These are phyloP conservation scores for Leucosporidium creatinivorum DNA, from an alignment of 768 basidiomycete genomes.

Conservation along the genomic window DNA sequence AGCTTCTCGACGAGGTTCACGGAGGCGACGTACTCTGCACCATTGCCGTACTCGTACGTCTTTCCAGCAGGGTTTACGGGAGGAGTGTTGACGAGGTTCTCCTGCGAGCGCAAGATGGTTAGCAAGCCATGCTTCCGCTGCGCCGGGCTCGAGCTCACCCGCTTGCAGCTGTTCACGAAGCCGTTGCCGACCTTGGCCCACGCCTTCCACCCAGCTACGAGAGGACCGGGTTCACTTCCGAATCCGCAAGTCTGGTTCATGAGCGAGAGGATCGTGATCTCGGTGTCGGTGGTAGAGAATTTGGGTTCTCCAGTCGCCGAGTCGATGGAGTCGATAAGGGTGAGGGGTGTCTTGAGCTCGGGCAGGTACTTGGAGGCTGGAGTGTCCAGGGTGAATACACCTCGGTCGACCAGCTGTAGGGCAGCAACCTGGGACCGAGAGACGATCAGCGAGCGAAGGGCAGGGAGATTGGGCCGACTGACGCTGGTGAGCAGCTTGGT, in stretches of 20 bases:
- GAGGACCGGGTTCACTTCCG: neutral
- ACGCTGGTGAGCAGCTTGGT: slow-evolving; percentile 4
- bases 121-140: too few species aligned
- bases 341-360: neutral
- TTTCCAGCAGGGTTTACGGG: neutral
- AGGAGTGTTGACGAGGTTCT: slow-evolving; percentile 6
- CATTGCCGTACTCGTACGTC: slow-evolving; percentile 1
- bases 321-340: neutral
- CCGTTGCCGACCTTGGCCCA: neutral
- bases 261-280: neutral
- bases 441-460: neutral
- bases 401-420: neutral
- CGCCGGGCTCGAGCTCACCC: neutral
- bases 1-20: neutral
- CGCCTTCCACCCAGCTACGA: slow-evolving; percentile 3
- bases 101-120: neutral
- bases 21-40: neutral
- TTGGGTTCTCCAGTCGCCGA: neutral
- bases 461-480: neutral
- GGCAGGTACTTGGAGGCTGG: neutral
- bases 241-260: slow-evolving; percentile 3
- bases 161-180: slow-evolving; percentile 1
- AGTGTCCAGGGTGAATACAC: neutral
- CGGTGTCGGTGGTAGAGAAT: neutral
- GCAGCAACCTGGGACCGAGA: neutral